Evolutionary conservation across 148 eudicot genomes (phyloP).

Genomic region (Gaultheria prostrata): DNA sequence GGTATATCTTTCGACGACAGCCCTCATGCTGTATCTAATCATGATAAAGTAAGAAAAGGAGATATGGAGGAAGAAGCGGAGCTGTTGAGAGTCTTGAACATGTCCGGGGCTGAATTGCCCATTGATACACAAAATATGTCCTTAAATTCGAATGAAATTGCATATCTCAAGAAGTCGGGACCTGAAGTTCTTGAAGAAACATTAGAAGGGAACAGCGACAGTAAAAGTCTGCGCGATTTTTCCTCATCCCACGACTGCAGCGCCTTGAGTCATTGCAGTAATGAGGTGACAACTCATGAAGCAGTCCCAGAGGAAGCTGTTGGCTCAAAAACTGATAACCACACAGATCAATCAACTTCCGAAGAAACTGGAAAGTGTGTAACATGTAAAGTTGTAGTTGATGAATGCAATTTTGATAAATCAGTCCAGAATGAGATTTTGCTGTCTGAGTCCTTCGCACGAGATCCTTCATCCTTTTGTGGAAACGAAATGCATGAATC

Average conservation of each 20-base stretch:
- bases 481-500: constrained; percentile 14
- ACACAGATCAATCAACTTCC: constrained; percentile 22
- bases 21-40: constrained; percentile 34
- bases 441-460: constrained; percentile 21
- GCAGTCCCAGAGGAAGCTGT: constrained; percentile 25
- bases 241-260: constrained; percentile 27
- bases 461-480: constrained; percentile 23
- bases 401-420: constrained; percentile 26
- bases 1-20: constrained; percentile 68
- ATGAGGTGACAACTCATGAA: constrained; percentile 27
- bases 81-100: constrained; percentile 50
- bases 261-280: constrained; percentile 21
- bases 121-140: constrained; percentile 18
- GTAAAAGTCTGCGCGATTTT: constrained; percentile 27
- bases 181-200: constrained; percentile 18
- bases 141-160: constrained; percentile 32
- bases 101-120: constrained; percentile 46
- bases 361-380: constrained; percentile 28
- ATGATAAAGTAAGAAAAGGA: constrained; percentile 47
- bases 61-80: constrained; percentile 78
- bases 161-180: constrained; percentile 25
- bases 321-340: constrained; percentile 24
- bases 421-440: constrained; percentile 22
- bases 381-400: constrained; percentile 25
- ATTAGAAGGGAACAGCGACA: constrained; percentile 21